phyloP scores from a whole-genome alignment of 2,329 filamentous ascomycete genomes.

The Calonectria leucothoes region DNA sequence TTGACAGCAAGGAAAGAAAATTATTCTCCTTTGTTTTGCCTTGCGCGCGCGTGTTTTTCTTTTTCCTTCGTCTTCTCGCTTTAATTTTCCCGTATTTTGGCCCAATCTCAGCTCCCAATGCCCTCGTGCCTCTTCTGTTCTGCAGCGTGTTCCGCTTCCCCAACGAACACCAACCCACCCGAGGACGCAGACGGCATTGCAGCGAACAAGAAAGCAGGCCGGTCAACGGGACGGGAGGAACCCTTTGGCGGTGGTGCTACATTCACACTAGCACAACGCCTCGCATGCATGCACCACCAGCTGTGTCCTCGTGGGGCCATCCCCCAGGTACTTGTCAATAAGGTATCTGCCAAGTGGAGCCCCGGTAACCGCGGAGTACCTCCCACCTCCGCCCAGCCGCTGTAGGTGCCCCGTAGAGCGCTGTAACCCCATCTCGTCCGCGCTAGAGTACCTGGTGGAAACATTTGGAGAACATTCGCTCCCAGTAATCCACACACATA shows the following conservation, averaged over 20 bases:
- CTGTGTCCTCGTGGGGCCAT: slow-evolving; percentile 35
- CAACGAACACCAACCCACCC: neutral
- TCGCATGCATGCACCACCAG: slow-evolving; percentile 41
- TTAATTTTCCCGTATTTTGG: neutral
- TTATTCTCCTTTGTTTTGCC: slow-evolving; percentile 11
- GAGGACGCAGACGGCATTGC: neutral
- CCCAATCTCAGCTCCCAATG: neutral
- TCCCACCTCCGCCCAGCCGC: neutral
- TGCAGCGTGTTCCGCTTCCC: neutral
- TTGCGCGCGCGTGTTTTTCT: neutral
- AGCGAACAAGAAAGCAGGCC: slow-evolving; percentile 27
- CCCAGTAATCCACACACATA: slow-evolving; percentile 29
- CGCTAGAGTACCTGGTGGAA: slow-evolving; percentile 18
- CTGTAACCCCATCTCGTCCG: slow-evolving; percentile 6
- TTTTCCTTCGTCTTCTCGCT: too few species aligned
- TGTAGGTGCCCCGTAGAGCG: slow-evolving; percentile 6
- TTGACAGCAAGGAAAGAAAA: slow-evolving; percentile 19
- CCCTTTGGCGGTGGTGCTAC: slow-evolving; percentile 39
- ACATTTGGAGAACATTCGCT: slow-evolving; percentile 28
- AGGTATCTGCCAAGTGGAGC: slow-evolving; percentile 18
- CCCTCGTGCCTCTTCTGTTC: neutral
- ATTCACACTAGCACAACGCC: slow-evolving; percentile 42
- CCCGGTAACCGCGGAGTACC: slow-evolving; percentile 28
- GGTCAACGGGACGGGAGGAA: slow-evolving; percentile 43
- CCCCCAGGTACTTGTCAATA: slow-evolving; percentile 28